phyloP scores from a whole-genome alignment of 164 flowering plant genomes.

The Aristolochia californica region DNA sequence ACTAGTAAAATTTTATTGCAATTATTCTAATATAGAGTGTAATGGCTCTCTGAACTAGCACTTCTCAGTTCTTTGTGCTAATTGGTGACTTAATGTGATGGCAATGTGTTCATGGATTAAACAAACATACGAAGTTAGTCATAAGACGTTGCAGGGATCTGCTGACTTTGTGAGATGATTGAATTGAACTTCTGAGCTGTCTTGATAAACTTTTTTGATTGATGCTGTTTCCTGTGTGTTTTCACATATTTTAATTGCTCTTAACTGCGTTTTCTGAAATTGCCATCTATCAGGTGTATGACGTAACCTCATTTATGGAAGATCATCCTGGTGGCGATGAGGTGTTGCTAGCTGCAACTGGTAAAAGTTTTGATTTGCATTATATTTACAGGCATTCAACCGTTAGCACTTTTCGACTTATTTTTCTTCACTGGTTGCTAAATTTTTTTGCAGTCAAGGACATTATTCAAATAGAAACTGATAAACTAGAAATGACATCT shows the following conservation, averaged over 20 bases:
- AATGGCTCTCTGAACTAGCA: too few species aligned
- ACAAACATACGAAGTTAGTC: neutral
- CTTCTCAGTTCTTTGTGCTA: too few species aligned
- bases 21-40: too few species aligned
- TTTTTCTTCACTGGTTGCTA: too few species aligned
- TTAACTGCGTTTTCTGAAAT: neutral
- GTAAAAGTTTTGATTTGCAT: slow-evolving; percentile 20
- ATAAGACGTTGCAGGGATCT: neutral
- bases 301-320: slow-evolving; percentile 81
- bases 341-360: slow-evolving; percentile 68
- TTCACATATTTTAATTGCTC: neutral
- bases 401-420: neutral
- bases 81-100: too few species aligned
- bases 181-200: neutral
- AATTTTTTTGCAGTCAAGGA: too few species aligned
- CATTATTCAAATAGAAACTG: too few species aligned
- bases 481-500: too few species aligned
- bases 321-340: slow-evolving; percentile 98
- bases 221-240: neutral
- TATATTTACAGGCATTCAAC: neutral
- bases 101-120: neutral
- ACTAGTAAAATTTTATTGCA: too few species aligned
- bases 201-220: neutral
- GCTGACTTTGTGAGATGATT: neutral
- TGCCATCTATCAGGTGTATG: slow-evolving; percentile 51